These are phyloP conservation scores for Collybia sordida DNA, from an alignment of 768 basidiomycete genomes.

Conservation along the genomic window DNA sequence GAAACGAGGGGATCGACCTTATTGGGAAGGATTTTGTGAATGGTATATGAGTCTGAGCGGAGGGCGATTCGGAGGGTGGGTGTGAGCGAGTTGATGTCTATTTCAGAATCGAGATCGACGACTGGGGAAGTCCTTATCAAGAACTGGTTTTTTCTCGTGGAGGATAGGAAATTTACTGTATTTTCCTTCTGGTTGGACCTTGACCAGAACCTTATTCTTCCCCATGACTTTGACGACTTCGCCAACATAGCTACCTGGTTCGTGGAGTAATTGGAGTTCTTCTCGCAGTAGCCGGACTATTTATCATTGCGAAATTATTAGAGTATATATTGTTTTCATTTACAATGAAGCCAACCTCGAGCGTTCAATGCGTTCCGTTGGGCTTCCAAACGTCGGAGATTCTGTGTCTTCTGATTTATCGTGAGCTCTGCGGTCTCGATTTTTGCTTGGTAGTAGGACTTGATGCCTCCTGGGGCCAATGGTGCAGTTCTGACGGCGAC, in stretches of 20 bases:
- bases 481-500: constrained; percentile 31
- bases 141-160: neutral
- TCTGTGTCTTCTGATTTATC: constrained; percentile 96
- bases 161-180: constrained; percentile 70
- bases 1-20: constrained; percentile 98
- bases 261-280: constrained; percentile 89
- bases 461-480: constrained; percentile 63
- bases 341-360: constrained; percentile 54
- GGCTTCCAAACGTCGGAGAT: constrained; percentile 91
- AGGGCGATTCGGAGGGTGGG: constrained; percentile 91
- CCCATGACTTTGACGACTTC: constrained; percentile 99
- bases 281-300: constrained; percentile 87
- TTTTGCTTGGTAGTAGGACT: constrained; percentile 94
- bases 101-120: constrained; percentile 89
- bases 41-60: constrained; percentile 93
- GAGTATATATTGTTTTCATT: neutral
- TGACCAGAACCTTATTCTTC: constrained; percentile 97
- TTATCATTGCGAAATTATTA: neutral
- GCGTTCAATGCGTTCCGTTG: constrained; percentile 97
- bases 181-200: constrained; percentile 98
- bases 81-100: constrained; percentile 77
- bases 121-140: constrained; percentile 44
- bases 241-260: constrained; percentile 96
- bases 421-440: constrained; percentile 91
- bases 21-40: constrained; percentile 95